Evolutionary conservation across 2,329 filamentous ascomycete genomes (phyloP), one percentile per base, ranked within the genome.

Genomic region (Hypoxylon sp.): DNA sequence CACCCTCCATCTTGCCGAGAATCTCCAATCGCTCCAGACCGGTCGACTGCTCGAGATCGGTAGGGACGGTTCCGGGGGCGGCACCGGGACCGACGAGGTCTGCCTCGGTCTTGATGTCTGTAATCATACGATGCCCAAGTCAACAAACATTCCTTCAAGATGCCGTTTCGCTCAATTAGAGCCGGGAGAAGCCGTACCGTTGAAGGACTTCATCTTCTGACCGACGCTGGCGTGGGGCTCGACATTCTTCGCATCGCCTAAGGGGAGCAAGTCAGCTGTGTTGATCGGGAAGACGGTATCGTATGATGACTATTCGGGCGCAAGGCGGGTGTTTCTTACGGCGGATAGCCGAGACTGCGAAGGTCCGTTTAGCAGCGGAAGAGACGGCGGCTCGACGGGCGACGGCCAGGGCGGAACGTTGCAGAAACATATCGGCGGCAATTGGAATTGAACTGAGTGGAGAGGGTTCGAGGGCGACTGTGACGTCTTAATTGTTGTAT

Each of bases 1-100:
- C 83, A 68, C 95, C 93, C 84, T 98, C 92, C 90, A 98, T 97
- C 88, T 99, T 99, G 80, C 95, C 95, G 76, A 99, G 84, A 73
- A 99, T 95, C 81, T 99, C 95, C 70, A 99, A 86, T 86, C 95
- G 93, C 84, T 99, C 95, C 60, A 98, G 85, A 90, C 95, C 95
- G 70, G 95, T 98, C 59, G 95, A 81, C 79, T 99, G 95, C 78
- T 98, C 92, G 75, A 96, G 79, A 79, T 99, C 95, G 80, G 91
- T 96, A 67, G 95, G 92, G 68, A 99, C 83, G 75, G 89, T 90
- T 74, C 95, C 94, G 65, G 87, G 80, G 70, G 85, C 78, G 70
- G 90, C 92, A 82, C 95, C 95, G 27, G 92, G 90, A 64, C 89
- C 85, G 66, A 96, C 69, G 58, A 99, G 90, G 78, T 99, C 95